Base-by-base conservation (phyloP, 2,329 filamentous ascomycete genomes). In the Beauveria scarabaeidicola region DNA sequence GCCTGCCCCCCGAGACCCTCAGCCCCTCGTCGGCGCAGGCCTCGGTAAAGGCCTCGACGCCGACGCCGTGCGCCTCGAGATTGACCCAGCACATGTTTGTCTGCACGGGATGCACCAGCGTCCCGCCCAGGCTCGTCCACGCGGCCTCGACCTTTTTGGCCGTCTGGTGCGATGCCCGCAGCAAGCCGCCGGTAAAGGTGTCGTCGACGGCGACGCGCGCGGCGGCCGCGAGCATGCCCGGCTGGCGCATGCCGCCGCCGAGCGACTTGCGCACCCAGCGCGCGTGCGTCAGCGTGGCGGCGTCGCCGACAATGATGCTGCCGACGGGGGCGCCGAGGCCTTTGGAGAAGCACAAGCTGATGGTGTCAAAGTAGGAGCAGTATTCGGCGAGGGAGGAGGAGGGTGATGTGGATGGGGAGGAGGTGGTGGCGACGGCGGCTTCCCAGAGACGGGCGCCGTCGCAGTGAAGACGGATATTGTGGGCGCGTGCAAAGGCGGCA, bases 81-180 rank as follows among this genome's bases (percentile, higher is more conserved):
- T 95, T 87, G 61, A 95, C 68, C 90, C 90, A 96, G 38, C 90
- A 84, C 89, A 96, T 95, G 74, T 96, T 96, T n/a, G 91, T 95
- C 69, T 96, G 86, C 1, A 89, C 86, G 0, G 88, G 87, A 61
- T 86, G 78, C 21, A 79, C 73, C 60, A 91, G 73, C 72, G 81
- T 83, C 1, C 90, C 91, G 5, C 90, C 90, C 55, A 86, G 76
- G 17, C 74, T 75, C 5, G 77, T 81, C 91, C 91, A 96, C 64
- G 88, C 71, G n/a, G 76, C 76, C 80, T 87, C 90, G 46, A 87
- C 74, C 64, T 74, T 77, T 69, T 80, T 82, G 0, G 90, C 88
- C 59, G 81, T 81, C 47, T 75, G 74, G 70, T 93, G 88, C 4
- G 81, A 82, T 17, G 73, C 74, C 29, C 73, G 71, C 50, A 93